These are phyloP conservation scores for Ascoidea asiatica DNA, from an alignment of 805 yeast genomes.

Conservation along the genomic window DNA sequence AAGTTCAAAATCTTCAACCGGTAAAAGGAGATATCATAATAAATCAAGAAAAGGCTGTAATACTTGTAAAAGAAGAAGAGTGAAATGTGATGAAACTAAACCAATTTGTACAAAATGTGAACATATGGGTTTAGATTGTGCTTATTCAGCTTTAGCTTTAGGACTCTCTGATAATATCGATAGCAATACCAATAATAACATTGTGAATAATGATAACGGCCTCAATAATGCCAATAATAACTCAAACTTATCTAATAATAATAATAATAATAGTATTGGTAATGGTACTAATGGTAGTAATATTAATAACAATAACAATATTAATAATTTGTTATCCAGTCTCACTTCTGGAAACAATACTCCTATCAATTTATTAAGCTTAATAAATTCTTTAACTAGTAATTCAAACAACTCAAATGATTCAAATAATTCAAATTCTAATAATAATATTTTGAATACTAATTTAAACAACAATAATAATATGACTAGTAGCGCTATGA, in stretches of 20 bases:
- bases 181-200: too few relatives aligned
- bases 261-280: neutral
- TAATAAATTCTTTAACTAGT: too few relatives aligned
- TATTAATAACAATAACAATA: neutral
- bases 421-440: neutral
- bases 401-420: too few relatives aligned
- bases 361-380: neutral
- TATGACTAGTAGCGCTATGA: too few relatives aligned
- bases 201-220: too few relatives aligned
- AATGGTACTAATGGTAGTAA: too few relatives aligned
- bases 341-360: neutral
- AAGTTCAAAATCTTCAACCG: slow-evolving; percentile 33
- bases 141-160: slow-evolving; percentile 25
- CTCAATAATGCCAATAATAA: neutral
- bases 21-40: slow-evolving; percentile 78
- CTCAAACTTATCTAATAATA: neutral
- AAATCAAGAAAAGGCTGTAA: slow-evolving; percentile 84
- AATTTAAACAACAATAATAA: too few relatives aligned
- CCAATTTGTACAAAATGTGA: slow-evolving; percentile 73
- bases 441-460: too few relatives aligned
- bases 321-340: neutral
- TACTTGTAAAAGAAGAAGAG: slow-evolving; percentile 80
- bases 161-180: too few relatives aligned
- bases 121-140: slow-evolving; percentile 68
- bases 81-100: slow-evolving; percentile 81